These are phyloP conservation scores for Ophiocordyceps camponoti-leonardi DNA, from an alignment of 2,329 filamentous ascomycete species.

Conservation along the genomic window DNA sequence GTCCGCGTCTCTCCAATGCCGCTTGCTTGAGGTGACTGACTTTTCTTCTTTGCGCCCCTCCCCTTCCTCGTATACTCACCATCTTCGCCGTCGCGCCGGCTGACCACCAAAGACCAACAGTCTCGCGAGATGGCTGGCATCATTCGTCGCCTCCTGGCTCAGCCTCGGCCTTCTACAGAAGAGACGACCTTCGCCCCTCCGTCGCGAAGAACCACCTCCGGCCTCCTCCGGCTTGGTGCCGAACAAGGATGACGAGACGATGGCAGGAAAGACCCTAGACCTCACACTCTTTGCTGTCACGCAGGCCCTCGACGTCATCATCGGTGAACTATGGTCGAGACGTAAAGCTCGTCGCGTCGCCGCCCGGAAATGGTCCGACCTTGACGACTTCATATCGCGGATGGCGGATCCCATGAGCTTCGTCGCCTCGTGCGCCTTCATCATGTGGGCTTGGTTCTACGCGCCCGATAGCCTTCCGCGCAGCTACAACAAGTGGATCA, in stretches of 20 bases:
- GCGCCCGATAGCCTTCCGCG: conserved; percentile 49
- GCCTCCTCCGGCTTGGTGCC: no score
- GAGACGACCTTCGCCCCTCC: conserved; percentile 3
- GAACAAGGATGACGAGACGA: conserved; percentile 5
- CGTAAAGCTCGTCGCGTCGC: conserved; percentile 17
- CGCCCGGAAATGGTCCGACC: background rate
- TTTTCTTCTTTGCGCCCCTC: no score
- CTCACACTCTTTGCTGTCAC: conserved; percentile 63
- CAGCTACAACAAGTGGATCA: conserved; percentile 70
- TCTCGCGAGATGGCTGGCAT: conserved; percentile 37
- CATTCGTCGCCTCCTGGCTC: conserved; percentile 40
- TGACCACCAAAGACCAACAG: conserved; percentile 15
- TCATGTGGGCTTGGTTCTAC: conserved; percentile 90
- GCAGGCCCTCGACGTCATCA: conserved; percentile 53
- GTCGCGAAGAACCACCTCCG: no score
- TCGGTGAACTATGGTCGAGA: conserved; percentile 47
- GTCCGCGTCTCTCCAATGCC: background rate
- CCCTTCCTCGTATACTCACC: no score
- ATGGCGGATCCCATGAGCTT: conserved; percentile 53
- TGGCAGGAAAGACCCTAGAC: conserved; percentile 61
- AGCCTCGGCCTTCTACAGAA: conserved; percentile 41
- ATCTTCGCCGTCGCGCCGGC: background rate
- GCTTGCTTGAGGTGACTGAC: background rate
- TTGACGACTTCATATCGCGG: conserved; percentile 13
- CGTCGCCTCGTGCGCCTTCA: conserved; percentile 50